phyloP scores from a whole-genome alignment of 345 rosid species.

The Ceriops tagal region DNA sequence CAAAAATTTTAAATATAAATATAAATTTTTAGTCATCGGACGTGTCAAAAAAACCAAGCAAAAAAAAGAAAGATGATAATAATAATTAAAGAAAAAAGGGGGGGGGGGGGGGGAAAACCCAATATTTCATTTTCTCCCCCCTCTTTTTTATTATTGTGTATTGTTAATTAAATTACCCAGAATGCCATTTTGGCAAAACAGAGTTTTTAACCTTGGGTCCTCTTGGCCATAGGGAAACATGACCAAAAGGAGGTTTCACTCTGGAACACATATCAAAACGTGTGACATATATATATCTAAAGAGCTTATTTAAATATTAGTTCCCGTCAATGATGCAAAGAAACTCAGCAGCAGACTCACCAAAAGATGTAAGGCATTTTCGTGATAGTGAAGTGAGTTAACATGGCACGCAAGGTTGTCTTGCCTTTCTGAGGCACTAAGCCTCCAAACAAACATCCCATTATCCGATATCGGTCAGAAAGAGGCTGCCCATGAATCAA shows the following conservation, averaged over 20 bases:
- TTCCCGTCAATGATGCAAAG: constrained; percentile 15
- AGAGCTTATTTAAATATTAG: constrained; percentile 21
- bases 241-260: constrained; percentile 2
- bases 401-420: constrained; percentile 30
- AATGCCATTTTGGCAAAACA: background rate
- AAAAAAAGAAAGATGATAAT: background rate
- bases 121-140: background rate
- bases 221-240: background rate
- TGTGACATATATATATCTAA: background rate
- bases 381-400: constrained; percentile 35
- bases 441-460: constrained; percentile 2
- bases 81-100: too few species aligned
- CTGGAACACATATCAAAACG: background rate
- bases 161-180: too few species aligned
- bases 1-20: too few species aligned
- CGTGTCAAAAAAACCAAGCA: too few species aligned
- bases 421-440: constrained; percentile 46
- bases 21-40: too few species aligned
- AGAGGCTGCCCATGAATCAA: constrained; percentile 11
- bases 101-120: too few species aligned
- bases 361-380: constrained; percentile 33
- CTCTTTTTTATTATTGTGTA: background rate
- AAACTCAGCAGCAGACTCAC: constrained; percentile 26
- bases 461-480: constrained; percentile 9
- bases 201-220: background rate